Conservation (phyloP, 1,284 basidiomycete species). For the Ceratobasidium sp. region DNA sequence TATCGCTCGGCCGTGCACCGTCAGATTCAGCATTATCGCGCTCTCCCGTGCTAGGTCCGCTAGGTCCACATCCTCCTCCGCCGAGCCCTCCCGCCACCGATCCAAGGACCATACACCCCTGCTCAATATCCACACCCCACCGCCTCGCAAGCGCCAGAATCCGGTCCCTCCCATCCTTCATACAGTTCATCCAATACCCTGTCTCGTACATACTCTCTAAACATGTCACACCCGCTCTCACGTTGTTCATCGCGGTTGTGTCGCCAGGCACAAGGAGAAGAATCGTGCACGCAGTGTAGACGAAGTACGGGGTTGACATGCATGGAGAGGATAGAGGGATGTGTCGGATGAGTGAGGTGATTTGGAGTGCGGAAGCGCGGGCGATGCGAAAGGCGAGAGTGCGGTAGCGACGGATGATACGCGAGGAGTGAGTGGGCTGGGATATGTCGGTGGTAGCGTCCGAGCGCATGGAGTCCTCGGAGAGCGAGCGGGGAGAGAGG, state of each 20-base stretch:
- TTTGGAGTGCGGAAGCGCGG: conserved; percentile 35
- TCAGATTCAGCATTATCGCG: neutral
- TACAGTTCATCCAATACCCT: conserved; percentile 33
- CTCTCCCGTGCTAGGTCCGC: neutral
- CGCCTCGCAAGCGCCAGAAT: conserved; percentile 24
- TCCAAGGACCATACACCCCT: conserved; percentile 4
- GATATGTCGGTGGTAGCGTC: neutral
- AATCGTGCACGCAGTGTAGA: conserved; percentile 39
- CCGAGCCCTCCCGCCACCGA: neutral
- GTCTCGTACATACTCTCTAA: conserved; percentile 35
- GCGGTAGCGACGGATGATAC: conserved; percentile 36
- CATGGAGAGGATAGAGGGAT: conserved; percentile 39
- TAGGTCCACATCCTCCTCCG: neutral
- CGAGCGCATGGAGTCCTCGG: conserved; percentile 11
- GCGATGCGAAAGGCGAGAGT: conserved; percentile 39
- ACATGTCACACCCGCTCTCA: conserved; percentile 9
- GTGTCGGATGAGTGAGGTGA: conserved; percentile 34
- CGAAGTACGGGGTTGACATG: conserved; percentile 23
- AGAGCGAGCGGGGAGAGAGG: conserved; percentile 7
- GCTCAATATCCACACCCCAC: conserved; percentile 13
- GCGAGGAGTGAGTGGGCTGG: conserved; percentile 20
- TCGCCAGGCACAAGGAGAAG: conserved; percentile 28
- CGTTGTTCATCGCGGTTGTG: conserved; percentile 24
- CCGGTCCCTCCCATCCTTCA: conserved; percentile 21
- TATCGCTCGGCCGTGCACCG: too few species aligned